phyloP scores from a whole-genome alignment of 257 asterid species.

The Asclepias syriaca region DNA sequence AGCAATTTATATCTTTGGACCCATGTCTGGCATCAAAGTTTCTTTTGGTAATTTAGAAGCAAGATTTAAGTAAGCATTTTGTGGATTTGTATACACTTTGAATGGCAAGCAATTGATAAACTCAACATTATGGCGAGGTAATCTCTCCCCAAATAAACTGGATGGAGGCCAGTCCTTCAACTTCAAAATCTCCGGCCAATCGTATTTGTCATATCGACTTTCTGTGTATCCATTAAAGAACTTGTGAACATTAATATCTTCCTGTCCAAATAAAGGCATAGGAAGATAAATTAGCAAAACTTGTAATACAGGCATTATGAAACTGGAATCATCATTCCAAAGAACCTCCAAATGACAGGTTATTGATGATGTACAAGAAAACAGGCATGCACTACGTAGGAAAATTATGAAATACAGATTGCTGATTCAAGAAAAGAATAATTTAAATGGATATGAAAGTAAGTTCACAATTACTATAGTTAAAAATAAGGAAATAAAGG shows the following conservation, averaged over 20 bases:
- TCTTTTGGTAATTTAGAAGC: conserved; percentile 52
- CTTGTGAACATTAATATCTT: conserved; percentile 51
- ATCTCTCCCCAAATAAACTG: conserved; percentile 58
- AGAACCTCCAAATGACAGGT: neutral
- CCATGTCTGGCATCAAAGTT: conserved; percentile 75
- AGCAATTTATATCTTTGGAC: conserved; percentile 93
- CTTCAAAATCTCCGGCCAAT: conserved; percentile 77
- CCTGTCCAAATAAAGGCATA: conserved; percentile 35
- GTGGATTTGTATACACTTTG: conserved; percentile 74
- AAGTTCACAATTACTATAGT: neutral
- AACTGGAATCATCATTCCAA: neutral
- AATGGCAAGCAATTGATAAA: conserved; percentile 75
- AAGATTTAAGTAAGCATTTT: conserved; percentile 57
- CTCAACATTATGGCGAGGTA: conserved; percentile 86
- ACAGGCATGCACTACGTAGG: neutral
- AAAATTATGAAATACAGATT: neutral
- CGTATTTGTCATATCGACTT: conserved; percentile 23
- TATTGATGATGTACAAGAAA: neutral
- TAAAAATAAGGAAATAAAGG: neutral
- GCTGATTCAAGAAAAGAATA: neutral
- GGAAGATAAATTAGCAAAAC: neutral
- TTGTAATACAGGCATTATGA: neutral
- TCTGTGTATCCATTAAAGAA: conserved; percentile 60
- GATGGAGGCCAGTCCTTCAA: conserved; percentile 96
- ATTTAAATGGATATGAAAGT: neutral